Evolutionary conservation across 2,329 filamentous ascomycete species (phyloP), one percentile per base, ranked within the genome.

Genomic region (Amesomyces nigricolor): DNA sequence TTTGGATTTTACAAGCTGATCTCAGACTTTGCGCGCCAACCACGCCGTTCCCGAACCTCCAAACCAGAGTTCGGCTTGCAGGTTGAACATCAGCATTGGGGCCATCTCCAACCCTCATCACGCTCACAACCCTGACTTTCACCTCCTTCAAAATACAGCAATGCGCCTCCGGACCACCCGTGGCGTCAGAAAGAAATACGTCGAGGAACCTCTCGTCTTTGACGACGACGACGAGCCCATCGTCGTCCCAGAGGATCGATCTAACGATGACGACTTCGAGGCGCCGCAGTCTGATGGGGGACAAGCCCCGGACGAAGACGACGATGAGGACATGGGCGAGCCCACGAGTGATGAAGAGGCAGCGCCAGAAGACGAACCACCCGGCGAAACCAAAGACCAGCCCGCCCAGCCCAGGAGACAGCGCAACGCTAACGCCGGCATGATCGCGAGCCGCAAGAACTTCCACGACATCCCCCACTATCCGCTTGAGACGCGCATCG

Each of bases 381-480:
- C 42, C 16, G 29, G n/a, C 16, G 43, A 46, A 1, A 30, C 17
- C 14, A 50, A 38, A 38, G 50, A 30, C 17, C 35, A 38, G 40
- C 9, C 29, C 2, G 38, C 49, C 26, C 53, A 55, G 29, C 53
- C 54, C 13, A 58, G 52, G 45, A 57, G 48, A 16, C 53, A 49
- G n/a, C 63, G 63, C 37, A 64, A 62, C 47, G 29, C 56, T 11
- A 58, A 59, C 6, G 62, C 58, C 26, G 63, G 63, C 47, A 65
- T 60, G 61, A 60, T 62, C 32, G 62, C 64, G 39, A 57, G 53
- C 50, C 61, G 62, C 40, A 62, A 61, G 56, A 52, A 51, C 19
- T 68, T 67, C 52, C 70, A 68, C 32, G 68, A 71, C 39, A 68
- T 69, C 62, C 56, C 69, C 61, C 59, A 65, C n/a, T 68, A 68